Percentiles rank a stretch among this genome's conserved stretches.
Conservation (phyloP, 2,329 filamentous ascomycete species). For the Aspergillus amoenus region DNA sequence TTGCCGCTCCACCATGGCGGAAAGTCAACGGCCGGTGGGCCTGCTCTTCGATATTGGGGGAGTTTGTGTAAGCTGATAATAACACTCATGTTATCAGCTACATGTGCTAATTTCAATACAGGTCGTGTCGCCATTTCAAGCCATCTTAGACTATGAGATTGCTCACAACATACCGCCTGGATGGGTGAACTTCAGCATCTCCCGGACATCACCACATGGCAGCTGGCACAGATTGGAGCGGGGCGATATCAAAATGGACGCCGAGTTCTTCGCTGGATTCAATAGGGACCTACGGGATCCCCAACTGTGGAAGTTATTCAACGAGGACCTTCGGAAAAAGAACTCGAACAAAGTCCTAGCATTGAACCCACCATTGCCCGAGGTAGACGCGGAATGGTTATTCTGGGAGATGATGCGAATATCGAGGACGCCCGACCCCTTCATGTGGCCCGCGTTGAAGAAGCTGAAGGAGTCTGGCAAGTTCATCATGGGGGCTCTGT, state of each 20-base stretch:
- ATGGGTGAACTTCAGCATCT: conserved; percentile 91
- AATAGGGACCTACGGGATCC: conserved; percentile 68
- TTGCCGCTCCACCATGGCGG: conserved; percentile 33
- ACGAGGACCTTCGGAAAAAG: conserved; percentile 34
- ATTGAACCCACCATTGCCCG: conserved; percentile 63
- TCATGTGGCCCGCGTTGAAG: conserved; percentile 81
- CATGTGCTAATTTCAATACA: conserved; percentile 37
- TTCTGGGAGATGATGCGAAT: conserved; percentile 90
- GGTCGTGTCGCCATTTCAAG: conserved; percentile 89
- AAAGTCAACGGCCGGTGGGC: conserved; percentile 61
- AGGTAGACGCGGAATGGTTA: conserved; percentile 72
- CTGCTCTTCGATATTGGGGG: conserved; percentile 94
- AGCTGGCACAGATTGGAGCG: conserved; percentile 88
- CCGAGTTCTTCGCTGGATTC: conserved; percentile 74
- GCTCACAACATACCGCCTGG: conserved; percentile 74
- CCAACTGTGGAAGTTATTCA: conserved; percentile 66
- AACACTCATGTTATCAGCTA: not conserved
- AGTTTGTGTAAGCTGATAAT: conserved; percentile 73
- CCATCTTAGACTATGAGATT: conserved; percentile 87
- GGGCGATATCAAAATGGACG: conserved; percentile 74
- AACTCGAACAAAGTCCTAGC: conserved; percentile 18
- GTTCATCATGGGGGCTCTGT: conserved; percentile 77
- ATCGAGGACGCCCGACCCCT: conserved; percentile 71
- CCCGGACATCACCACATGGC: conserved; percentile 71
- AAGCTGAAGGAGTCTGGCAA: conserved; percentile 63